phyloP scores from a whole-genome alignment of 139 green algal genomes.

The Micractinium conductrix region DNA sequence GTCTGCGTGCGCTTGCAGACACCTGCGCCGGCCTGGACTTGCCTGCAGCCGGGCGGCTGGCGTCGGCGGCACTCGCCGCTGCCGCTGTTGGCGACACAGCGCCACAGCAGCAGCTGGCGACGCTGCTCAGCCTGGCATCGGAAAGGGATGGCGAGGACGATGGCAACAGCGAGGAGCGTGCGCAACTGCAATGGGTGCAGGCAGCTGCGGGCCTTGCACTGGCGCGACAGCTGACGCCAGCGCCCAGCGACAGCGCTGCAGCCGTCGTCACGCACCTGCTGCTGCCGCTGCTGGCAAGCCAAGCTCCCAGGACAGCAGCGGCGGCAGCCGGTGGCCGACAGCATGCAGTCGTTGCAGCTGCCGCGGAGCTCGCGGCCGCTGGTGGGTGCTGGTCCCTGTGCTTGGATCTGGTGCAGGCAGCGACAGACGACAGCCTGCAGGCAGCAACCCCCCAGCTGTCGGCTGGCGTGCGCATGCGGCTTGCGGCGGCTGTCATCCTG shows the following conservation, averaged over 20 bases:
- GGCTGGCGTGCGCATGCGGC: not conserved
- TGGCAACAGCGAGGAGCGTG: not conserved
- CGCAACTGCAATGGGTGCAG: constrained; percentile 3
- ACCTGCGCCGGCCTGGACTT: not conserved
- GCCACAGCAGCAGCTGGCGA: not conserved
- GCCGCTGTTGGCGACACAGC: not conserved
- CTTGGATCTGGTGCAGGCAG: not conserved
- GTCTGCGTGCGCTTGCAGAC: not conserved
- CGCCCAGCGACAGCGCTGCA: not conserved
- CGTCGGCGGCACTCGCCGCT: not conserved
- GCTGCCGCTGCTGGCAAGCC: not conserved
- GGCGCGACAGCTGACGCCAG: not conserved
- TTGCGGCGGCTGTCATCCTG: constrained; percentile 12
- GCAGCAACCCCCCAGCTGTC: not conserved
- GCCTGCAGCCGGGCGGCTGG: not conserved
- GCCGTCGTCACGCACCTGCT: not conserved
- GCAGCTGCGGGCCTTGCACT: not conserved
- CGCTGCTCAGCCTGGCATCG: not conserved
- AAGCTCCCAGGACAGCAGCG: too few species aligned
- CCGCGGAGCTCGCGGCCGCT: not conserved
- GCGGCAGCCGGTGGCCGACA: not conserved
- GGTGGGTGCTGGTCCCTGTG: not conserved
- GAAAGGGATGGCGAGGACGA: too few species aligned
- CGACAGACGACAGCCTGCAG: not conserved
- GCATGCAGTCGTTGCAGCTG: not conserved